Evolutionary conservation across 768 basidiomycete species (phyloP).

Genomic region (Tulasnella calospora): DNA sequence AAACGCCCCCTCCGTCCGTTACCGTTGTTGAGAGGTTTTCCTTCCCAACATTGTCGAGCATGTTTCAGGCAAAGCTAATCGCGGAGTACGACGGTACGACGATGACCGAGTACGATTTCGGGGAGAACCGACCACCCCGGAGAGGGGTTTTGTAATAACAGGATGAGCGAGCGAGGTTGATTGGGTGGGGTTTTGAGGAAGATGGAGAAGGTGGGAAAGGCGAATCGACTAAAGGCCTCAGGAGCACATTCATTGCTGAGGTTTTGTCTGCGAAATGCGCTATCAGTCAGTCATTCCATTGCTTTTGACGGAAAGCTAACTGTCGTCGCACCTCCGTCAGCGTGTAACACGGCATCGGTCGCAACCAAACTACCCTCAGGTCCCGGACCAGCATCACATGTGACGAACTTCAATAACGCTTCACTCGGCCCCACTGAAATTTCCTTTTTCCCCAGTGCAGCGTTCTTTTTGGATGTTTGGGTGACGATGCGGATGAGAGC

Average conservation of each 20-base stretch:
- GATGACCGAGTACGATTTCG: conserved; percentile 51
- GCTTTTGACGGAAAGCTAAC: conserved; percentile 26
- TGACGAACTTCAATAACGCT: conserved; percentile 65
- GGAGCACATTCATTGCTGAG: conserved; percentile 54
- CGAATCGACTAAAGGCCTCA: conserved; percentile 47
- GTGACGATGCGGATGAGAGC: conserved; percentile 68
- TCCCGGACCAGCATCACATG: conserved; percentile 66
- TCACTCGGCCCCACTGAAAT: conserved; percentile 68
- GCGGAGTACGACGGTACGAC: conserved; percentile 54
- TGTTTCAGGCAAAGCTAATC: conserved; percentile 52
- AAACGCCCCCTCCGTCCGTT: conserved; percentile 56
- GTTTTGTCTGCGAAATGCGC: conserved; percentile 56
- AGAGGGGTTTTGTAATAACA: conserved; percentile 83
- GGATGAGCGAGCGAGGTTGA: conserved; percentile 77
- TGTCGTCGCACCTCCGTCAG: conserved; percentile 64
- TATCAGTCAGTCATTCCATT: neutral
- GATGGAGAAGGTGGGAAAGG: conserved; percentile 48
- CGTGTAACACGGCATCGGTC: conserved; percentile 75
- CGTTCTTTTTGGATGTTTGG: conserved; percentile 81
- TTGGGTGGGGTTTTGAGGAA: conserved; percentile 53
- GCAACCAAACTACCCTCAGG: conserved; percentile 75
- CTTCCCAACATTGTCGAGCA: conserved; percentile 52
- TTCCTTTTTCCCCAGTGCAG: conserved; percentile 58
- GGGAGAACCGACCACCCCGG: conserved; percentile 85
- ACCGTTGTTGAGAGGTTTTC: conserved; percentile 56